Evolutionary conservation across 495 filamentous ascomycete genomes (phyloP), one percentile per base, ranked within the genome.

Genomic region (Aspergillus ostianus): DNA sequence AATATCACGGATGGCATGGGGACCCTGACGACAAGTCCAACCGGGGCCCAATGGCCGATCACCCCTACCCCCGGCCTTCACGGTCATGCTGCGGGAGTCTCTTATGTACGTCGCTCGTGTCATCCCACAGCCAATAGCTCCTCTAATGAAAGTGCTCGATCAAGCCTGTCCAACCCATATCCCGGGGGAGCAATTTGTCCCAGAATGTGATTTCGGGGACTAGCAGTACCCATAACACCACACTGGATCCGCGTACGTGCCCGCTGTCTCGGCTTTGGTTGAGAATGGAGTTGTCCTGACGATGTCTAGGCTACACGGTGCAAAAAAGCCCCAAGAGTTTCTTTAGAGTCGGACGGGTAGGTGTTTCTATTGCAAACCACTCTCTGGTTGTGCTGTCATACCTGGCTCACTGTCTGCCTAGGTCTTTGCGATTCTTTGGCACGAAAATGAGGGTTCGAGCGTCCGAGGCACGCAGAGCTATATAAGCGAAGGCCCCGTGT

Each of bases 381-480:
- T 1, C 15, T 30, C 17, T 52, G 15, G 3, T 13, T 23, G 30
- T 52, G 6, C 6, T 51, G 27, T 45, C 30, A 49, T 47, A 17
- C 53, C 23, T 36, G 17, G 17, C 23, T 52, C 50, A 26, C 7
- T 6, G n/a, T 49, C 15, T 55, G 32, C 44, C 15, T 54, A 72
- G 70, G 68, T 75, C 4, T 77, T 77, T 32, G 48, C 65, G 0
- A 64, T 73, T 49, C 60, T 71, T n/a, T 73, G 70, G 67, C 64
- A 70, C 48, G 67, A 75, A 59, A 69, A 67, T 56, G 60, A 50
- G 20, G 66, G 58, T 5, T 45, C 30, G 2, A 58, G 60, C 49
- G 62, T 48, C 6, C 60, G 46, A 4, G 18, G 52, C 12, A 70
- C 63, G 32, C 53, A 64, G 26, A 65, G 56, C 51, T 44, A 23